Base-by-base conservation (phyloP, 257 asterid genomes). In the Solanum medicagineum region DNA sequence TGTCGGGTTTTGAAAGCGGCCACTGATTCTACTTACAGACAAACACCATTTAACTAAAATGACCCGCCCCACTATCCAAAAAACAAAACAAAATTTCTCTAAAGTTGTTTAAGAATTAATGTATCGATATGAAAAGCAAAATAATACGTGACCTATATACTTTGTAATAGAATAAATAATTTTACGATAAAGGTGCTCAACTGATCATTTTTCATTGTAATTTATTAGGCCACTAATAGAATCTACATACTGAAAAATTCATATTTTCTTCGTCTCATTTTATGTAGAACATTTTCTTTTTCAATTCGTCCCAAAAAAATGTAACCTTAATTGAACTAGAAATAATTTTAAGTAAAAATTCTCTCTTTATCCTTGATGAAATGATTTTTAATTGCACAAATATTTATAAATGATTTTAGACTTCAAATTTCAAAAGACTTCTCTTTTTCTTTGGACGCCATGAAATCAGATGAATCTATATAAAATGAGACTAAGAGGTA, bases 1-100 rank as follows among this genome's bases (percentile, higher is more conserved):
- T 94, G 95, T 91, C 94, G 90, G 90, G 85, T 84, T 89, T 44
- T 86, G 96, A 93, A 90, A 92, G 91, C 91, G 86, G 88, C 74
- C 40, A 85, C 81, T 92, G 91, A 84, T 85, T 86, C 89, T 88
- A 84, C 87, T 79, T 49, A 86, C 85, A 90, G 93, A 91, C 90
- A 89, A 87, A 89, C 74, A 83, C 87, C 85, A 83, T 82, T 87
- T 83, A 87, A 90, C 85, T 84, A 73, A 85, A 81, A 84, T 68
- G 95, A 93, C 97, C 73, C 26, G 53, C 65, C 45, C 16, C 2
- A 2, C 4, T 32, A 32, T 32, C 4, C 36, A 1, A 29, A 47
- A 74, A 51, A n/a, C 1, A 32, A 32, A 3, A 2, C 0, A 22
- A 8, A 57, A 4, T 1, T 60, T n/a, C 7, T n/a, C 2, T 0